Evolutionary conservation across 2,329 filamentous ascomycete genomes (phyloP), one percentile per base, ranked within the genome.

Genomic region (Sordariomycetes sp.): DNA sequence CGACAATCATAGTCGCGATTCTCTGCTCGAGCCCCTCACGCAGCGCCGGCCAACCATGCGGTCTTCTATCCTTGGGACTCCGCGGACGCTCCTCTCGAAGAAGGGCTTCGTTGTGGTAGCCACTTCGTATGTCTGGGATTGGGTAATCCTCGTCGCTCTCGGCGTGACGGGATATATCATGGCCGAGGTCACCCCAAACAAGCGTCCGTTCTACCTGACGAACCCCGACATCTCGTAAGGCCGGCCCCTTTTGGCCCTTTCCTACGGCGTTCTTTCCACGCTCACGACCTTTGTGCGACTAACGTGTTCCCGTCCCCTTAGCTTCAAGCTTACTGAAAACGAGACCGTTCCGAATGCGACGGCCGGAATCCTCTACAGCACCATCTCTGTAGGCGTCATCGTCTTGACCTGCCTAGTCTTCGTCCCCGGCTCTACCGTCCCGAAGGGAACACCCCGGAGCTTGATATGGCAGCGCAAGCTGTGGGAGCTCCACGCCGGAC

Each of bases 401-500:
- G 69, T 86, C 55, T 42, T 90, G 56, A 78, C 92, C 58, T 81
- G 82, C 48, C 69, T 95, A 35, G 61, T 83, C 60, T 76, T 92
- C 62, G 82, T 94, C 1, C 90, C 90, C 1, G 89, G 87, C 3
- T 78, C 81, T 6, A 85, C 84, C 1, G 83, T 86, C 1, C 78
- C 81, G 17, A 75, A 75, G 50, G 76, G 78, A 22, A 84, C 85
- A 0, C 82, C 87, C 1, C 78, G 77, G 61, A 69, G 77, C 3
- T 71, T 89, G 57, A 76, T 91, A 52, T 90, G 89, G 84, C 82
- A 81, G 66, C 80, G 89, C 62, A 96, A 94, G 72, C 69, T 96
- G 1, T 96, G 92, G 90, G 91, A 96, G 69, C 84, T 89, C 68
- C 90, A 96, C 67, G 84, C 83, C 2, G 90, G 89, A 59, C 89